Evolutionary conservation across 805 yeast genomes (phyloP), one percentile per base, ranked within the genome.

Genomic region (Saccharomycopsis vini): DNA sequence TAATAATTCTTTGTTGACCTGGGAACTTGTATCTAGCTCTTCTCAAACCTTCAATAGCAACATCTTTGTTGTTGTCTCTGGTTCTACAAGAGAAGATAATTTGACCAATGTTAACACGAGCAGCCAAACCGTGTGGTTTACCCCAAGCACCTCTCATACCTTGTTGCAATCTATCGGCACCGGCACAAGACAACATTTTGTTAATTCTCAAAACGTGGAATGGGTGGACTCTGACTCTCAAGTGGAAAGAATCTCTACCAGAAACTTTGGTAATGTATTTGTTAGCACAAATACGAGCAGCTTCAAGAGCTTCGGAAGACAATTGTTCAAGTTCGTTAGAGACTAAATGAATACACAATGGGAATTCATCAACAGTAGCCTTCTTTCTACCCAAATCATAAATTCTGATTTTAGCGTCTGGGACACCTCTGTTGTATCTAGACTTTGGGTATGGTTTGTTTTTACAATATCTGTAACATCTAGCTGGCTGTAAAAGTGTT

Each of bases 121-220:
- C 98, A 63, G 97, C 98, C 66, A 88, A 79, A 80, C 98, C 98
- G 65, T 89, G 96, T 66, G 98, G 98, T 80, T 92, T 92, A 88
- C 98, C 98, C 97, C 97, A 92, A 69, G 98, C 98, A 81, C 95
- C 95, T 87, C 98, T 90, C 98, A 92, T 92, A 89, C 98, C 98
- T 79, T 92, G 97, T 79, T 92, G 98, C 76, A 92, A 82, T 85
- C 98, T 88, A 90, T 92, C 98, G 71, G 98, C 98, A 86, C 98
- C 98, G 78, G 98, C 98, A 81, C 98, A 92, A 68, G 98, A 92
- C 95, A 92, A 88, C 98, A 92, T 92, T 87, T 92, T 92, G 92
- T 92, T 92, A 80, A 92, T 92, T 77, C 98, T 84, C 72, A 92
- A 81, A 61, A 92, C 98, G 81, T 92, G 98, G 97, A 85, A 92